These are phyloP conservation scores for Oryza meridionalis DNA, from an alignment of 176 grass and related monocot genomes.

Conservation along the genomic window DNA sequence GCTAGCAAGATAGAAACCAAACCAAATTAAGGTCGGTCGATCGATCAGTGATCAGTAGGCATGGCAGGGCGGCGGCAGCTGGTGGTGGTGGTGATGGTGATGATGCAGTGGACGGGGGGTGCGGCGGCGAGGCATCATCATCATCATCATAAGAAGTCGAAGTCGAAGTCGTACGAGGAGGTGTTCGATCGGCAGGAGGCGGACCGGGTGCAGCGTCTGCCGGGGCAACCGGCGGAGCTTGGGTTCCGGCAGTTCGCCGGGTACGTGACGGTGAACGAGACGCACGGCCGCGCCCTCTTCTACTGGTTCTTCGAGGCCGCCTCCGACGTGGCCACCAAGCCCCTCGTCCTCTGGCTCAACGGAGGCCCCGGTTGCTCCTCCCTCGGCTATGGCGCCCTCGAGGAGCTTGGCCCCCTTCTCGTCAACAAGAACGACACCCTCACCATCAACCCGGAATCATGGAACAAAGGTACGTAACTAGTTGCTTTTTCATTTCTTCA, in stretches of 20 bases:
- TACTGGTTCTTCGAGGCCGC: constrained; percentile 92
- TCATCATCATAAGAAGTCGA: not conserved
- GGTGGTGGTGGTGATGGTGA: no score
- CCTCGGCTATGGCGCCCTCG: constrained; percentile 55
- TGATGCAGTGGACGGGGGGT: not conserved
- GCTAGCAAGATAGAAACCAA: no score
- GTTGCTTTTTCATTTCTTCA: no score
- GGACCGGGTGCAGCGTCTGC: constrained; percentile 55
- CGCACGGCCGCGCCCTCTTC: constrained; percentile 79
- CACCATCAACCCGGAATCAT: constrained; percentile 52
- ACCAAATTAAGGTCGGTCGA: no score
- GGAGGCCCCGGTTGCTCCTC: constrained; percentile 83
- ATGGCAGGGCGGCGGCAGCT: no score
- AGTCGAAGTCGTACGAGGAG: not conserved
- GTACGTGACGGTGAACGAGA: constrained; percentile 78
- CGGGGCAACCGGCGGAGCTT: constrained; percentile 60
- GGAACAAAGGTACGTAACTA: constrained; percentile 52
- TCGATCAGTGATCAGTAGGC: no score
- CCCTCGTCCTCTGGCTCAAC: constrained; percentile 72
- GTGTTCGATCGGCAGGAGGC: constrained; percentile 56
- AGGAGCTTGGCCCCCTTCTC: constrained; percentile 74
- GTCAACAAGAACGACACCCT: constrained; percentile 53
- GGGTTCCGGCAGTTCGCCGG: constrained; percentile 70
- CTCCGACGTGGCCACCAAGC: constrained; percentile 53
- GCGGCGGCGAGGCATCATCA: not conserved